A percentile compares a stretch with the other conserved stretches of the same genome.
These are phyloP conservation scores for Termitomyces sp. DNA, from an alignment of 768 basidiomycete genomes.

Conservation along the genomic window DNA sequence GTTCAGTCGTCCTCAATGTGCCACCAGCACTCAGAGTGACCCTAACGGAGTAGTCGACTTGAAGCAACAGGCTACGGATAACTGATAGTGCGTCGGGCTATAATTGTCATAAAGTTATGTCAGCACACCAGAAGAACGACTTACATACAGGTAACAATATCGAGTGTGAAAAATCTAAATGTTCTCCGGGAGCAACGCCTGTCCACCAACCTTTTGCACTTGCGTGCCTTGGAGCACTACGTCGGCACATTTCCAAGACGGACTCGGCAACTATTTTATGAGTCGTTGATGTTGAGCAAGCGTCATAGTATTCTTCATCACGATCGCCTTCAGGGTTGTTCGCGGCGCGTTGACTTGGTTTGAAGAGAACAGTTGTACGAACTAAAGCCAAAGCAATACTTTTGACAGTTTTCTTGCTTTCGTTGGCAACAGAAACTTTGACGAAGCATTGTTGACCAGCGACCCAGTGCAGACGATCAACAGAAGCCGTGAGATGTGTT, in stretches of 20 bases:
- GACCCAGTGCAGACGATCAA: constrained; percentile 77
- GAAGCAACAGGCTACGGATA: constrained; percentile 63
- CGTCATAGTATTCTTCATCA: not conserved
- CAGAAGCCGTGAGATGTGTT: constrained; percentile 59
- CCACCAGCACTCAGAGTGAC: constrained; percentile 65
- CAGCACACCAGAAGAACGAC: constrained; percentile 23
- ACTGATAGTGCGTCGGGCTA: constrained; percentile 73
- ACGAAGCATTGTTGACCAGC: constrained; percentile 79
- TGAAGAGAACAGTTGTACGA: not conserved
- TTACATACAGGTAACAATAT: constrained; percentile 77
- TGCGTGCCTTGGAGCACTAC: constrained; percentile 61
- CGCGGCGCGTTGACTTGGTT: not conserved
- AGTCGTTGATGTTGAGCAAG: constrained; percentile 17
- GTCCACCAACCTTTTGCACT: constrained; percentile 91
- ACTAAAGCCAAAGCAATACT: constrained; percentile 55
- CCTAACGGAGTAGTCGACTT: constrained; percentile 71
- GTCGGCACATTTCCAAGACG: constrained; percentile 62
- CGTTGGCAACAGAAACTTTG: constrained; percentile 62
- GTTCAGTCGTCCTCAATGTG: constrained; percentile 35
- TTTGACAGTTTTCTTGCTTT: constrained; percentile 66
- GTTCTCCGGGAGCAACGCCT: constrained; percentile 65
- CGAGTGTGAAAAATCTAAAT: constrained; percentile 61
- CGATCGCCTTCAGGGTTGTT: not conserved
- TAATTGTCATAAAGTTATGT: not conserved
- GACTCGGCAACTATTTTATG: constrained; percentile 65